A percentile compares a stretch with the other conserved stretches of the same genome.
Conservation (phyloP, 225 moss, liverwort and hornwort species). For the Anthoceros angustus region DNA sequence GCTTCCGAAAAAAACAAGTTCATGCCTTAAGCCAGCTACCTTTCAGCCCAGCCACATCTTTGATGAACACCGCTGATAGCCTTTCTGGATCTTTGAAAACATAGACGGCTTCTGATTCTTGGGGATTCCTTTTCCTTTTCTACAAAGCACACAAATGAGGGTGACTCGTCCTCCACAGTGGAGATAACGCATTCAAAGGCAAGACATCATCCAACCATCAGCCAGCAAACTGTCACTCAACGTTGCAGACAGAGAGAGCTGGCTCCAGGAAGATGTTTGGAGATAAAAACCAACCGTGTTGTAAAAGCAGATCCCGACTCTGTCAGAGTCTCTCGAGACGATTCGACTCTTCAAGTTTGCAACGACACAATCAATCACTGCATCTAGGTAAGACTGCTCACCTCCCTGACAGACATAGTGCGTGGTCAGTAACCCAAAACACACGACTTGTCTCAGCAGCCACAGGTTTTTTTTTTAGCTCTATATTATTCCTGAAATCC, state of each 20-base stretch:
- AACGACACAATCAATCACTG: slow-evolving; percentile 54
- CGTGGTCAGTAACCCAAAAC: neutral
- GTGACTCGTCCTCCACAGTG: neutral
- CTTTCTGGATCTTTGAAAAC: slow-evolving; percentile 76
- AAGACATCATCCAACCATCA: neutral
- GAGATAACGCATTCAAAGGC: neutral
- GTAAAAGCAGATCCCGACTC: slow-evolving; percentile 91
- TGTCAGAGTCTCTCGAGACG: slow-evolving; percentile 82
- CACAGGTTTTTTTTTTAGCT: neutral
- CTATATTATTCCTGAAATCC: too few species aligned
- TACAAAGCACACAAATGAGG: slow-evolving; percentile 14
- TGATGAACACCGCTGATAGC: slow-evolving; percentile 68
- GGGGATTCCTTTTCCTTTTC: slow-evolving; percentile 81
- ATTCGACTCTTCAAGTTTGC: slow-evolving; percentile 68
- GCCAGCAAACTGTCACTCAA: neutral
- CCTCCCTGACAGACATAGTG: slow-evolving; percentile 27
- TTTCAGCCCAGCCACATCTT: slow-evolving; percentile 38
- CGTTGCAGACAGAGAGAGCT: neutral
- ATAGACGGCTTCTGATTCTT: slow-evolving; percentile 76
- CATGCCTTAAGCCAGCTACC: slow-evolving; percentile 22
- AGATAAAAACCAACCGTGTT: slow-evolving; percentile 48
- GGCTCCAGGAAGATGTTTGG: neutral
- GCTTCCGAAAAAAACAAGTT: neutral
- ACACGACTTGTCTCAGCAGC: neutral
- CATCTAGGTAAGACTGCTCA: slow-evolving; percentile 39